Evolutionary conservation across 495 filamentous ascomycete genomes (phyloP).

Genomic region (Jackrogersella multiformis): DNA sequence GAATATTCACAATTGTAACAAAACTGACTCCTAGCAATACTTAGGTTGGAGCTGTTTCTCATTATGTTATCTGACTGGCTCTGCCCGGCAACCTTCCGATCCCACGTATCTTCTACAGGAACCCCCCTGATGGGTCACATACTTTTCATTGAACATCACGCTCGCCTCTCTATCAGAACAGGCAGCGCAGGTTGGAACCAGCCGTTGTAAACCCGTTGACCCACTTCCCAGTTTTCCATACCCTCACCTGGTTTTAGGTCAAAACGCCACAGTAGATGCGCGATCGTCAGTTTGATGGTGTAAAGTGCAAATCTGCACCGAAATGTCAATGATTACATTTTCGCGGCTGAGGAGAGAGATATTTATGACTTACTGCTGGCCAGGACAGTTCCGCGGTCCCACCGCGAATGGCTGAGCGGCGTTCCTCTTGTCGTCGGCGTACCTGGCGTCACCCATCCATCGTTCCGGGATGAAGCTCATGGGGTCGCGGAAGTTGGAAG

Average conservation of each 20-base stretch:
- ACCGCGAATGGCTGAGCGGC: neutral
- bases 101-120: too few relatives aligned
- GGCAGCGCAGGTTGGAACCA: neutral
- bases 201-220: neutral
- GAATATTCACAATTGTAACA: too few relatives aligned
- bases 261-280: neutral
- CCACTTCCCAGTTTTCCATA: neutral
- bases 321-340: neutral
- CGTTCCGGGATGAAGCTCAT: neutral
- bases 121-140: too few relatives aligned
- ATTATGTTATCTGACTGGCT: too few relatives aligned
- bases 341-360: too few relatives aligned
- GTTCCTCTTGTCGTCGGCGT: neutral
- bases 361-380: neutral
- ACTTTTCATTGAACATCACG: too few relatives aligned
- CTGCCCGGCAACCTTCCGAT: too few relatives aligned
- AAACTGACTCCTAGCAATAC: too few relatives aligned
- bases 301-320: neutral
- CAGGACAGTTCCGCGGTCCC: neutral
- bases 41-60: too few relatives aligned
- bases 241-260: neutral
- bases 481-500: neutral
- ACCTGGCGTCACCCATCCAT: neutral
- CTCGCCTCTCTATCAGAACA: neutral
- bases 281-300: neutral